Evolutionary conservation across 495 filamentous ascomycete genomes (phyloP).

Genomic region (Amorphotheca resinae): DNA sequence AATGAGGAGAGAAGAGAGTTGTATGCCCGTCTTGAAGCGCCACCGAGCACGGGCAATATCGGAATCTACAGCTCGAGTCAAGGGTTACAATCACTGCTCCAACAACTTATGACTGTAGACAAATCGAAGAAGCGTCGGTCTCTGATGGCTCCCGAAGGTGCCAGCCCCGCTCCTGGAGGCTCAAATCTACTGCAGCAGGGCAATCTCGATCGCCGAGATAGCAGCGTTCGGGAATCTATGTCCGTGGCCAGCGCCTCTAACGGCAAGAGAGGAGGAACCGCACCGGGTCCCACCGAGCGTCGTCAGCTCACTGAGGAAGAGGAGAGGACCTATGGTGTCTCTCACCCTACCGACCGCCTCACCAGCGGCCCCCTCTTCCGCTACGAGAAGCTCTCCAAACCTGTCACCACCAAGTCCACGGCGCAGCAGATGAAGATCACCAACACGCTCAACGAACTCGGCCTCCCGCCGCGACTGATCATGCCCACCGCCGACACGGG

Average conservation of each 20-base stretch:
- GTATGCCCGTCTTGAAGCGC: constrained; percentile 75
- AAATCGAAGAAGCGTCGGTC: constrained; percentile 74
- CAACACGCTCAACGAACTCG: constrained; percentile 63
- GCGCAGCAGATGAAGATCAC: constrained; percentile 72
- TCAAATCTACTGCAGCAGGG: constrained; percentile 20
- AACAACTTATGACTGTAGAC: constrained; percentile 65
- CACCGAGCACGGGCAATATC: constrained; percentile 50
- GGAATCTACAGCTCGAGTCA: constrained; percentile 67
- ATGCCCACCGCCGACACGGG: constrained; percentile 80
- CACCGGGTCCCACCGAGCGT: constrained; percentile 35
- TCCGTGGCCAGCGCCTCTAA: constrained; percentile 27
- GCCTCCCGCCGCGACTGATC: constrained; percentile 60
- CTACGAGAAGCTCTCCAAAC: constrained; percentile 69
- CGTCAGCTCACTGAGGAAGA: constrained; percentile 61
- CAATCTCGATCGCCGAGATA: constrained; percentile 39
- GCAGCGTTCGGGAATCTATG: constrained; percentile 40
- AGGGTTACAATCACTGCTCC: constrained; percentile 65
- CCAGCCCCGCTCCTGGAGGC: constrained; percentile 30
- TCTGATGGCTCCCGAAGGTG: constrained; percentile 45
- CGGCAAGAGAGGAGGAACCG: constrained; percentile 45
- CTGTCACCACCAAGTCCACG: constrained; percentile 69
- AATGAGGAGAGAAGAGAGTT: constrained; percentile 81
- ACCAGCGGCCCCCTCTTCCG: constrained; percentile 57
- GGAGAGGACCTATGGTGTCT: constrained; percentile 68
- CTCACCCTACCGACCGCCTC: constrained; percentile 68